phyloP scores from a whole-genome alignment of 352 stramenopile species.

The Globisporangium iwayamae region DNA sequence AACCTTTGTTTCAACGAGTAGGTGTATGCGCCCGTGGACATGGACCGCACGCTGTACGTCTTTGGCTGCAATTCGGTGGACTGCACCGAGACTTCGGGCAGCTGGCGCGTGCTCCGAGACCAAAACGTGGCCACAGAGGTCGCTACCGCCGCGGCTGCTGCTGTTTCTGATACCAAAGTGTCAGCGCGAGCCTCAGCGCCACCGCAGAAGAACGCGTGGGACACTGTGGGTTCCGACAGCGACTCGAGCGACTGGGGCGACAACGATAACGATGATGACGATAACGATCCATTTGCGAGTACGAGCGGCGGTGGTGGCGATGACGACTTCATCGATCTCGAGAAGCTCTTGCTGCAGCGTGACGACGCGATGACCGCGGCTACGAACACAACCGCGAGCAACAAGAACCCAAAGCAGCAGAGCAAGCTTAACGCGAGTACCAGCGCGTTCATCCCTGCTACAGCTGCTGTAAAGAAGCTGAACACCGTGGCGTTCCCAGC shows the following conservation, averaged over 20 bases:
- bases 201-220: conserved; percentile 25
- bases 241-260: conserved; percentile 79
- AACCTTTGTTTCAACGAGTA: conserved; percentile 15
- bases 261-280: conserved; percentile 34
- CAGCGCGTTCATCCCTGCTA: neutral
- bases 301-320: conserved; percentile 11
- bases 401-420: conserved; percentile 4
- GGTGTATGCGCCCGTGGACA: conserved; percentile 76
- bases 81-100: conserved; percentile 54
- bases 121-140: conserved; percentile 26
- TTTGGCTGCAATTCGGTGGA: conserved; percentile 84
- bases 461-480: neutral
- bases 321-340: conserved; percentile 45
- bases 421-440: neutral
- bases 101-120: conserved; percentile 75
- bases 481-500: conserved; percentile 43
- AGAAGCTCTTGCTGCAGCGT: conserved; percentile 61
- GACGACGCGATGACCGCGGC: conserved; percentile 56
- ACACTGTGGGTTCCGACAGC: conserved; percentile 24
- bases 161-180: neutral
- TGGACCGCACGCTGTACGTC: conserved; percentile 72
- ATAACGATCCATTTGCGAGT: conserved; percentile 7
- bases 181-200: neutral
- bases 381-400: conserved; percentile 2
- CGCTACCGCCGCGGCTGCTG: neutral